Conservation (phyloP, 2,329 filamentous ascomycete species). For the Kalmusia sp. region DNA sequence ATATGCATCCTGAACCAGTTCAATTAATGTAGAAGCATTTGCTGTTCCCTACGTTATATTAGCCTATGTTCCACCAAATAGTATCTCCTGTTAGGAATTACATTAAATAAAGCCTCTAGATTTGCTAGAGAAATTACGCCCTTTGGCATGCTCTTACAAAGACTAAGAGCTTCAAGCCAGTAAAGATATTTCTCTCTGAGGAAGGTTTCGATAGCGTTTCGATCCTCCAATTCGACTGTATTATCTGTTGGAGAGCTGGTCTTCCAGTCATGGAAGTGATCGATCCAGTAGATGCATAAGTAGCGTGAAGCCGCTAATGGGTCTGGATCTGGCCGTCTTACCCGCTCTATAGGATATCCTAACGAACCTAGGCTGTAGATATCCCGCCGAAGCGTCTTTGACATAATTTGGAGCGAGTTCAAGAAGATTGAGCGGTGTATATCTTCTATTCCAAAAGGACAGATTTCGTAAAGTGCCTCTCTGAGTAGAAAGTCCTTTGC, state of each 20-base stretch:
- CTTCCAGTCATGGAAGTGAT: not conserved
- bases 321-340: not conserved
- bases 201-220: conserved; percentile 1
- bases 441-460: conserved; percentile 30
- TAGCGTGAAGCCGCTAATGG: not conserved
- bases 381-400: not conserved
- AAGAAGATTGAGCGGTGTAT: conserved; percentile 26
- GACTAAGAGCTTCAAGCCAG: conserved; percentile 22
- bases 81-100: too few species aligned
- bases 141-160: conserved; percentile 18
- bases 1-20: conserved; percentile 15
- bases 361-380: not conserved
- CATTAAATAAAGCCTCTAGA: conserved; percentile 10
- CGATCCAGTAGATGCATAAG: not conserved
- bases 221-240: conserved; percentile 4
- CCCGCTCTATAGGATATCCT: conserved; percentile 5
- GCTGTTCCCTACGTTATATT: not conserved
- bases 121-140: conserved; percentile 21
- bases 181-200: conserved; percentile 3
- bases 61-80: too few species aligned
- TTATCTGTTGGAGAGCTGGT: not conserved
- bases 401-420: not conserved
- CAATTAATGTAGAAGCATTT: not conserved
- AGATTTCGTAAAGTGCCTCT: conserved; percentile 28
- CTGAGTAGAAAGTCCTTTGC: conserved; percentile 50